Evolutionary conservation across 2,329 filamentous ascomycete genomes (phyloP).

Genomic region (Parasarocladium wereldwijsianum): DNA sequence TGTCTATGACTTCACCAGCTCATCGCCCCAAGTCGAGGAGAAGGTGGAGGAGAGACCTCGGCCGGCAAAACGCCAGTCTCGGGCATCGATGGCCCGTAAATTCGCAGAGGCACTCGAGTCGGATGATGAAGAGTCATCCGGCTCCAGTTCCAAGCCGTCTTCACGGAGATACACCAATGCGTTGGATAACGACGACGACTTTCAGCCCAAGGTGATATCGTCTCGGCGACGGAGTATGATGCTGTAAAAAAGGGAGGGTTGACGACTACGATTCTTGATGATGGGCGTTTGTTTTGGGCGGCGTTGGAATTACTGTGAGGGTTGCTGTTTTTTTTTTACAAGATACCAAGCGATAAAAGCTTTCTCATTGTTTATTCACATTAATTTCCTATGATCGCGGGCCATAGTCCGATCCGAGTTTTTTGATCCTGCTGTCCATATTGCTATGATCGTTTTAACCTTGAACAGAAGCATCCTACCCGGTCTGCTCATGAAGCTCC

Average conservation of each 20-base stretch:
- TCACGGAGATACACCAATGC: conserved; percentile 25
- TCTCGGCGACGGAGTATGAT: conserved; percentile 44
- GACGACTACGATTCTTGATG: conserved; percentile 1
- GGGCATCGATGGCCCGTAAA: too few relatives aligned
- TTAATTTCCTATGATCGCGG: conserved; percentile 7
- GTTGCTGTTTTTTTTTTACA: too few relatives aligned
- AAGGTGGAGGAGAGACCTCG: conserved; percentile 10
- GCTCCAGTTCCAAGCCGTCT: too few relatives aligned
- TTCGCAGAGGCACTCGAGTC: too few relatives aligned
- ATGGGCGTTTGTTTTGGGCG: conserved; percentile 2
- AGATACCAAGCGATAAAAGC: conserved; percentile 22
- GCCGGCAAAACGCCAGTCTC: conserved; percentile 10
- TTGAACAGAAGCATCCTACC: not conserved
- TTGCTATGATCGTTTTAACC: conserved; percentile 1
- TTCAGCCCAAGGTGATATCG: conserved; percentile 14
- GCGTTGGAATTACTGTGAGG: too few relatives aligned
- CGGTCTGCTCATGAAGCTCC: conserved; percentile 27
- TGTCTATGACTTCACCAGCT: conserved; percentile 39
- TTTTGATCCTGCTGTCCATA: conserved; percentile 5
- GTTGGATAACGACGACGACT: conserved; percentile 19
- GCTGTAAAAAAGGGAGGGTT: conserved; percentile 25
- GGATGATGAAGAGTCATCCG: too few relatives aligned
- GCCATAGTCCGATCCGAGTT: conserved; percentile 3
- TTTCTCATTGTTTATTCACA: conserved; percentile 17
- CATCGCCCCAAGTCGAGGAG: conserved; percentile 25